A percentile compares a stretch with the other conserved stretches of the same genome.
Evolutionary conservation across 176 grass and related monocot genomes (phyloP).

Genomic region (Oryza longistaminata): DNA sequence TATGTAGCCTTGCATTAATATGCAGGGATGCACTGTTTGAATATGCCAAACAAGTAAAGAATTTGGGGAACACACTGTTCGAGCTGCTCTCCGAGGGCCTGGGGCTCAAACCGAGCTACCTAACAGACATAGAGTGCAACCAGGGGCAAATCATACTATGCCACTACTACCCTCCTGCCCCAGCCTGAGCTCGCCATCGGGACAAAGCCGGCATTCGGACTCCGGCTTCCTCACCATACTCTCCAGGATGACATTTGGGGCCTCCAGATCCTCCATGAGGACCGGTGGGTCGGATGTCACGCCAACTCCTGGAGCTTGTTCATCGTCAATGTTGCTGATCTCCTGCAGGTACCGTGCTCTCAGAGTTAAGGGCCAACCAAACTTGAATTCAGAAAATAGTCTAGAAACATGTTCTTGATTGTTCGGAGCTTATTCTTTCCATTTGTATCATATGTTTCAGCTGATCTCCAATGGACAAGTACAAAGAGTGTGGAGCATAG

Average conservation of each 20-base stretch:
- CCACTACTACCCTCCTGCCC: constrained; percentile 71
- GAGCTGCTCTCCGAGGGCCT: constrained; percentile 61
- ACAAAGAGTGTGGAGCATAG: constrained; percentile 64
- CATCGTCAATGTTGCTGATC: constrained; percentile 52
- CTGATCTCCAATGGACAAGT: constrained; percentile 62
- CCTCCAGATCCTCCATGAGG: constrained; percentile 56
- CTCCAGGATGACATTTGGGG: constrained; percentile 64
- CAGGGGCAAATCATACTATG: constrained; percentile 51
- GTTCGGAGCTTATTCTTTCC: neutral
- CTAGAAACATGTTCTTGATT: neutral
- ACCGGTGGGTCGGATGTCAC: constrained; percentile 48
- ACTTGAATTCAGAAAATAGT: neutral
- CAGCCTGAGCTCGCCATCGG: constrained; percentile 65
- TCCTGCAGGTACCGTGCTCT: constrained; percentile 54
- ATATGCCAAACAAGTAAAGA: constrained; percentile 48
- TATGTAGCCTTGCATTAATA: neutral
- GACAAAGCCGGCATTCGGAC: constrained; percentile 60
- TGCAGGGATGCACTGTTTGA: constrained; percentile 42
- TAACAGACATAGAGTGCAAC: constrained; percentile 62
- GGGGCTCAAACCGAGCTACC: constrained; percentile 48
- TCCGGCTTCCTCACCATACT: constrained; percentile 59
- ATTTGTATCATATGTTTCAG: constrained; percentile 20
- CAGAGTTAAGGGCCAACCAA: neutral
- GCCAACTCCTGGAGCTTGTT: constrained; percentile 47
- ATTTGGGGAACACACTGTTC: constrained; percentile 51